A percentile compares a stretch with the other conserved stretches of the same genome.
Conservation (phyloP, 106 monocot species). For the Hemerocallis citrina region DNA sequence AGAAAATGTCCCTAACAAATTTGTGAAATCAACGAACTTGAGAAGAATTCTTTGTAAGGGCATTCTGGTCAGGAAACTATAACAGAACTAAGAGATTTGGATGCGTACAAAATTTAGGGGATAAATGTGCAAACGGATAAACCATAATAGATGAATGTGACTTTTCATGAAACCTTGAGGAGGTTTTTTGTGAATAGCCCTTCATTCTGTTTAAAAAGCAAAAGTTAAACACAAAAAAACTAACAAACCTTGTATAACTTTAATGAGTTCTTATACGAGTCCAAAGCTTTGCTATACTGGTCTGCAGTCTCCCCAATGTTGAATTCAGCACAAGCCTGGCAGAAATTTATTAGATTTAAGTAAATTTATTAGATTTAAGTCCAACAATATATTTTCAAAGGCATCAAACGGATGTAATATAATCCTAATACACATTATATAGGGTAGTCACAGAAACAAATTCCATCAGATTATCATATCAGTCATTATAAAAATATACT, state of each 20-base stretch:
- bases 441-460: neutral
- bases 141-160: too few relatives aligned
- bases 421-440: neutral
- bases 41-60: neutral
- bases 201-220: too few relatives aligned
- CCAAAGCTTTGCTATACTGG: conserved; percentile 52
- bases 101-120: too few relatives aligned
- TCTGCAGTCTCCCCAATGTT: conserved; percentile 52
- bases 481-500: neutral
- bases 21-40: neutral
- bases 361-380: neutral
- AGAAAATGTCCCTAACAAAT: too few relatives aligned
- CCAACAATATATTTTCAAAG: neutral
- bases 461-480: neutral
- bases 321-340: conserved; percentile 84
- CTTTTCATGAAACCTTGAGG: too few relatives aligned
- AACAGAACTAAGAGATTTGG: too few relatives aligned
- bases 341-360: neutral
- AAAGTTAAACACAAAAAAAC: neutral
- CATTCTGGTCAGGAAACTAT: too few relatives aligned
- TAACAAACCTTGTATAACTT: conserved; percentile 69
- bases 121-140: too few relatives aligned
- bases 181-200: too few relatives aligned
- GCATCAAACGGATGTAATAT: neutral
- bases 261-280: conserved; percentile 65